Evolutionary conservation across 306 rosid genomes (phyloP).

Genomic region (Dryas drummondii): DNA sequence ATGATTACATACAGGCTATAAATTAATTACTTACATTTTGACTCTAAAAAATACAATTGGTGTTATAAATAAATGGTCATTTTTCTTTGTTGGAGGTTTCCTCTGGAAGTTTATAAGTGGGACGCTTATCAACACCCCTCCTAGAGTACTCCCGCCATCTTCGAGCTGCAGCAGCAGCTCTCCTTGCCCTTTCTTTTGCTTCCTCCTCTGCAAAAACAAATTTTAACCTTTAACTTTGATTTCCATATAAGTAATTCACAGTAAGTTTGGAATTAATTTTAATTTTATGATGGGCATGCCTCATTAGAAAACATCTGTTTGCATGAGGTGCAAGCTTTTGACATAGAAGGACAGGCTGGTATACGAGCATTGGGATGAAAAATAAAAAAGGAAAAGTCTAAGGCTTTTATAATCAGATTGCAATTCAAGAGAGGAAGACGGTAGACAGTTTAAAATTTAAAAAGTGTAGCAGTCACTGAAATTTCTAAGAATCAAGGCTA

Average conservation of each 20-base stretch:
- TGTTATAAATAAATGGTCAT: conserved; percentile 31
- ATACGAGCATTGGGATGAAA: neutral
- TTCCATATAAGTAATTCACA: neutral
- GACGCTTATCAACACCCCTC: conserved; percentile 75
- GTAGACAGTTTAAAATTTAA: neutral
- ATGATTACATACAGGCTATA: conserved; percentile 9
- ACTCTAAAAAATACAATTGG: conserved; percentile 9
- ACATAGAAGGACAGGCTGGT: neutral
- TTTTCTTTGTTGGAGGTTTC: conserved; percentile 48
- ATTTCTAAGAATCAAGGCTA: neutral
- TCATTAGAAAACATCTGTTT: neutral
- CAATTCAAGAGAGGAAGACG: neutral
- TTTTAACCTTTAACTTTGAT: neutral
- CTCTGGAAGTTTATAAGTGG: conserved; percentile 84
- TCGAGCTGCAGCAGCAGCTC: conserved; percentile 88
- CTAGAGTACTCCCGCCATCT: conserved; percentile 98
- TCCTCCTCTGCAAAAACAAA: conserved; percentile 60
- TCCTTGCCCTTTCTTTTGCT: conserved; percentile 62
- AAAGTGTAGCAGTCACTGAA: neutral
- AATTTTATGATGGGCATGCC: neutral
- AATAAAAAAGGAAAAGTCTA: neutral
- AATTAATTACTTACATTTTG: conserved; percentile 38
- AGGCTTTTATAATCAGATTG: neutral
- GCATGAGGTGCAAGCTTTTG: neutral
- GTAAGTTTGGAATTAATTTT: neutral